Conservation (phyloP, 2,329 filamentous ascomycete genomes). For the Exserohilum turcica region DNA sequence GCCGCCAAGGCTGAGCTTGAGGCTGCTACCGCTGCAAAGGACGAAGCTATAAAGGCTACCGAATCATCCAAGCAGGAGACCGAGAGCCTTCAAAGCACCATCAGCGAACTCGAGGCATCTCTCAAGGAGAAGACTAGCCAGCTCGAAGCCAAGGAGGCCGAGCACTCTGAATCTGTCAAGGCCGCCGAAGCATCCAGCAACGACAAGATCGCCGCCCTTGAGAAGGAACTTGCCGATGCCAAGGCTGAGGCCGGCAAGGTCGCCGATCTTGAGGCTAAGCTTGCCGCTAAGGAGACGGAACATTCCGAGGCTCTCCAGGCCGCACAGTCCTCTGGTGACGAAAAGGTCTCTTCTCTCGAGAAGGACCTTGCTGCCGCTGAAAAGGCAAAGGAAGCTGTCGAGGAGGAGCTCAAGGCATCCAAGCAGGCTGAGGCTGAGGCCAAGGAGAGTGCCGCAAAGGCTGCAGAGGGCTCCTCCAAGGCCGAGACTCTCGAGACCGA, state of each 20-base stretch:
- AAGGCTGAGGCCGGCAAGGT: conserved; percentile 34
- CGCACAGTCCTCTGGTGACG: conserved; percentile 27
- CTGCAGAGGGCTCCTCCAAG: conserved; percentile 21
- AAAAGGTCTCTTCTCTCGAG: conserved; percentile 36
- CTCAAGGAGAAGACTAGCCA: conserved; percentile 22
- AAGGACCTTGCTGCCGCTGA: conserved; percentile 32
- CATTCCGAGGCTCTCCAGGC: conserved; percentile 28
- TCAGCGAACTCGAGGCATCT: conserved; percentile 28
- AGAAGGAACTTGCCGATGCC: conserved; percentile 28
- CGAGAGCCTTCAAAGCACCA: conserved; percentile 20
- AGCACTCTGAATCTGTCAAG: conserved; percentile 21
- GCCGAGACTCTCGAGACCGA: conserved; percentile 22
- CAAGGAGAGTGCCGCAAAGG: conserved; percentile 22
- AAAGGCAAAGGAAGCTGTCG: conserved; percentile 24
- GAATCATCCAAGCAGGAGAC: conserved; percentile 26
- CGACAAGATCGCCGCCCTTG: conserved; percentile 12
- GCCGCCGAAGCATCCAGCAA: conserved; percentile 21
- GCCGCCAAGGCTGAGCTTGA: conserved; percentile 23
- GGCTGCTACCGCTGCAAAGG: conserved; percentile 18
- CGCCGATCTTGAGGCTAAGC: conserved; percentile 32
- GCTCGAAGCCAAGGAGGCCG: conserved; percentile 19
- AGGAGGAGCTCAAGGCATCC: conserved; percentile 27
- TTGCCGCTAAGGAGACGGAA: conserved; percentile 30
- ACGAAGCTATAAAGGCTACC: conserved; percentile 15
- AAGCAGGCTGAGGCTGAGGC: conserved; percentile 24